Percentiles rank a stretch among this genome's conserved stretches.
These are phyloP conservation scores for Lupinus albus DNA, from an alignment of 306 rosid genomes.

Conservation along the genomic window DNA sequence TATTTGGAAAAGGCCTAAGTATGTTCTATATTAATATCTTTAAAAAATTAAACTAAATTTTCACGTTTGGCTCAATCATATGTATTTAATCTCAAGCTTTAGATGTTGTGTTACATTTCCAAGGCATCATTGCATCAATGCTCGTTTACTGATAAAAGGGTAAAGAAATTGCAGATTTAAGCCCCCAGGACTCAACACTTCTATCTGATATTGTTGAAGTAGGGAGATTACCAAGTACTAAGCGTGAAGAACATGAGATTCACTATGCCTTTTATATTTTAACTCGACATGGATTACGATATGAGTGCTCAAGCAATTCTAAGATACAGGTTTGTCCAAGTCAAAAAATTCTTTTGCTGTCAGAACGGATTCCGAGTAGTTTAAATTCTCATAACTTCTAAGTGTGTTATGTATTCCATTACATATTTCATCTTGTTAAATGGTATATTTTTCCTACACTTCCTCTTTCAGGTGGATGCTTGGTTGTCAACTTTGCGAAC, in stretches of 20 bases:
- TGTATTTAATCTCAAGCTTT: slow-evolving; percentile 32
- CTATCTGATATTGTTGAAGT: slow-evolving; percentile 69
- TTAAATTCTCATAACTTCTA: slow-evolving; percentile 17
- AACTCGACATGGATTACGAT: slow-evolving; percentile 74
- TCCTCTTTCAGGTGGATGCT: slow-evolving; percentile 66
- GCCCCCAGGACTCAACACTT: slow-evolving; percentile 54
- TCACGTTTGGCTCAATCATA: slow-evolving; percentile 30
- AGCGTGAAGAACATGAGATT: slow-evolving; percentile 61
- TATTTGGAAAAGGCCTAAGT: slow-evolving; percentile 7
- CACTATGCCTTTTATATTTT: slow-evolving; percentile 73
- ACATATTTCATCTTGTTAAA: slow-evolving; percentile 15
- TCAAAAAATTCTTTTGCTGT: slow-evolving; percentile 15
- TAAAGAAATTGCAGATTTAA: slow-evolving; percentile 37
- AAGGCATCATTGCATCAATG: slow-evolving; percentile 22
- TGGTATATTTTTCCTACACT: slow-evolving; percentile 17
- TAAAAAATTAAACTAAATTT: background rate
- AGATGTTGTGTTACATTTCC: slow-evolving; percentile 19
- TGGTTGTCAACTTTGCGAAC: slow-evolving; percentile 71
- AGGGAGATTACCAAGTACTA: slow-evolving; percentile 62
- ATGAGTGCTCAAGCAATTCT: slow-evolving; percentile 84
- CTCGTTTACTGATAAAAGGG: slow-evolving; percentile 27
- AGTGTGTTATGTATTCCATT: slow-evolving; percentile 24
- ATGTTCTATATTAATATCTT: slow-evolving; percentile 20
- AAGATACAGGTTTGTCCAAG: slow-evolving; percentile 48
- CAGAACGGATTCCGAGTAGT: slow-evolving; percentile 8